Evolutionary conservation across 2,329 filamentous ascomycete genomes (phyloP).

Genomic region (Microsporum canis): DNA sequence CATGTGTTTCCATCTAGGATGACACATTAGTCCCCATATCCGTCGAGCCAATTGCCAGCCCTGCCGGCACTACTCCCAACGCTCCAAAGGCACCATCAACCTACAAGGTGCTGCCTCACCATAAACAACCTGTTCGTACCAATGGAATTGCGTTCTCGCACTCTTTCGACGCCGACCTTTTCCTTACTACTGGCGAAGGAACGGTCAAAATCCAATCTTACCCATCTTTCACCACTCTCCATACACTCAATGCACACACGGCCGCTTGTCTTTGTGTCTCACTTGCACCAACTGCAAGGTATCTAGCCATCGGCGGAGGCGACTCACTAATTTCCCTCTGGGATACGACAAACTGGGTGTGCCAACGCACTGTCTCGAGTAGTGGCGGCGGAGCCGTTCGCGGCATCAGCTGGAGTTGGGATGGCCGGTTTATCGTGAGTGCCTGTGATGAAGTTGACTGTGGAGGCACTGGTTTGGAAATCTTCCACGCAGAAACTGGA

Average conservation of each 20-base stretch:
- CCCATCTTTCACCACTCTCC: slow-evolving; percentile 34
- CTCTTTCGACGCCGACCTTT: slow-evolving; percentile 31
- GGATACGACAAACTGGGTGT: slow-evolving; percentile 43
- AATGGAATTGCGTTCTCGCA: slow-evolving; percentile 40
- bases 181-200: slow-evolving; percentile 40
- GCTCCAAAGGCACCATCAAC: slow-evolving; percentile 16
- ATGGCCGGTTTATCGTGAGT: slow-evolving; percentile 39
- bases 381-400: slow-evolving; percentile 35
- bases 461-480: slow-evolving; percentile 35
- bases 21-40: slow-evolving; percentile 39
- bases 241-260: slow-evolving; percentile 40
- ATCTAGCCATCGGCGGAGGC: slow-evolving; percentile 39
- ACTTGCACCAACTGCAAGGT: slow-evolving; percentile 38
- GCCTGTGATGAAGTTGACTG: slow-evolving; percentile 38
- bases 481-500: slow-evolving; percentile 41
- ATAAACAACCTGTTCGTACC: slow-evolving; percentile 38
- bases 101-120: slow-evolving; percentile 32
- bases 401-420: slow-evolving; percentile 41
- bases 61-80: slow-evolving; percentile 18
- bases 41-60: slow-evolving; percentile 30
- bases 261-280: slow-evolving; percentile 38
- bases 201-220: slow-evolving; percentile 39
- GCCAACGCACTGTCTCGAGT: slow-evolving; percentile 37
- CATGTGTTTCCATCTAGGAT: slow-evolving; percentile 24
- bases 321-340: slow-evolving; percentile 41